Conservation (phyloP, 2,329 filamentous ascomycete species). For the Pseudogymnoascus sp. region DNA sequence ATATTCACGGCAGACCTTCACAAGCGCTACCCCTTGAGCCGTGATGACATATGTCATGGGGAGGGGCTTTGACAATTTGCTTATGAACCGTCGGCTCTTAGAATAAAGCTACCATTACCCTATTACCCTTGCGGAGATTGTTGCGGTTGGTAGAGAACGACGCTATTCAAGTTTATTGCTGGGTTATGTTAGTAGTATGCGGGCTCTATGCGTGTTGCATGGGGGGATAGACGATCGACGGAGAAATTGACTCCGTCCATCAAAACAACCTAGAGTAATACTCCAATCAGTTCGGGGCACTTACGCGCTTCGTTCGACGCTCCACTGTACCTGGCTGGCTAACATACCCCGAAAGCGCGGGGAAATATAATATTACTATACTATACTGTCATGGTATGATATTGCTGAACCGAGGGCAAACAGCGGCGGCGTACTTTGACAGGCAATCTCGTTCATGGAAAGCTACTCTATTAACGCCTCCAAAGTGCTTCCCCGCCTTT, state of each 20-base stretch:
- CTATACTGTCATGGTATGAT: neutral
- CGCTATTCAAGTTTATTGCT: neutral
- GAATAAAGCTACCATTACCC: neutral
- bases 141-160: neutral
- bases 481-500: slow-evolving; percentile 1
- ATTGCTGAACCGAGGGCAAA: neutral
- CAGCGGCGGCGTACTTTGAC: neutral
- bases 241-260: neutral
- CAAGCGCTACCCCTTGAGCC: neutral
- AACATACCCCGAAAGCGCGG: neutral
- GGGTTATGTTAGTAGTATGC: neutral
- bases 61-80: neutral
- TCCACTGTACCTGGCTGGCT: neutral
- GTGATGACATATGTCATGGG: neutral
- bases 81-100: neutral
- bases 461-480: neutral
- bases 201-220: neutral
- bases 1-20: neutral
- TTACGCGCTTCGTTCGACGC: neutral
- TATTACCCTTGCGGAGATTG: neutral
- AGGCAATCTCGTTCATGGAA: neutral
- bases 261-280: neutral
- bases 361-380: neutral
- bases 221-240: neutral
- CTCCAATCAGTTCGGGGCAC: neutral